Evolutionary conservation across 208 protist genomes (phyloP).

Genomic region (Crithidia fasciculata): DNA sequence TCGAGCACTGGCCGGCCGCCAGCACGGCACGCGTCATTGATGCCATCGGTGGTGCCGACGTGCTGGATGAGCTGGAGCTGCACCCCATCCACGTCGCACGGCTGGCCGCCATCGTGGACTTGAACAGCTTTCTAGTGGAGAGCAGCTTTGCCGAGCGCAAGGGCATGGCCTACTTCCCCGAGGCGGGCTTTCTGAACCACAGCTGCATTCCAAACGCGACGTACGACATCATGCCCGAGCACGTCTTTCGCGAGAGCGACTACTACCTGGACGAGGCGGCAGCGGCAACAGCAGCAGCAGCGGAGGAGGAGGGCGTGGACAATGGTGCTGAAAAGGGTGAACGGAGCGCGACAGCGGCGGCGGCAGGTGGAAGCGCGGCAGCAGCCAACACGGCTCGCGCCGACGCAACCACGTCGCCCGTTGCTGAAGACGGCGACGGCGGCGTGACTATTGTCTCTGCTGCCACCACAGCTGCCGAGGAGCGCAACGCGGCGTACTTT

Average conservation of each 20-base stretch:
- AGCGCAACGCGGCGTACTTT: slow-evolving; percentile 33
- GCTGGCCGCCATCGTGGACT: slow-evolving; percentile 82
- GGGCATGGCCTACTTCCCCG: slow-evolving; percentile 90
- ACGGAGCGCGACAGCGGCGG: background rate
- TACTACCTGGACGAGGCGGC: slow-evolving; percentile 73
- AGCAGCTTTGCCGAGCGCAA: slow-evolving; percentile 83
- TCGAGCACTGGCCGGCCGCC: slow-evolving; percentile 78
- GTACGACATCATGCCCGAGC: slow-evolving; percentile 85
- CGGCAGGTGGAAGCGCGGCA: background rate
- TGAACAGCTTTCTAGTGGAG: slow-evolving; percentile 90
- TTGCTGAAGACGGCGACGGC: background rate
- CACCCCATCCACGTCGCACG: slow-evolving; percentile 84
- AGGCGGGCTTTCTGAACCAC: slow-evolving; percentile 89
- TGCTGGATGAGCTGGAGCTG: slow-evolving; percentile 76
- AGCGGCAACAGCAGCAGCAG: background rate
- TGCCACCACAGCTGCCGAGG: background rate
- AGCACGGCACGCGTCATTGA: slow-evolving; percentile 70
- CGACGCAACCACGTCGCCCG: no score
- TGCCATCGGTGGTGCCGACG: slow-evolving; percentile 64
- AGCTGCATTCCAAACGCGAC: slow-evolving; percentile 86
- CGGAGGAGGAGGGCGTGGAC: background rate
- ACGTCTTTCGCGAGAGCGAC: slow-evolving; percentile 77
- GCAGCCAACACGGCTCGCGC: background rate
- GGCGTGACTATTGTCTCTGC: background rate
- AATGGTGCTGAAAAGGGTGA: slow-evolving; percentile 3